Conservation (phyloP, 345 rosid genomes). For the Eucalyptus pauciflora region DNA sequence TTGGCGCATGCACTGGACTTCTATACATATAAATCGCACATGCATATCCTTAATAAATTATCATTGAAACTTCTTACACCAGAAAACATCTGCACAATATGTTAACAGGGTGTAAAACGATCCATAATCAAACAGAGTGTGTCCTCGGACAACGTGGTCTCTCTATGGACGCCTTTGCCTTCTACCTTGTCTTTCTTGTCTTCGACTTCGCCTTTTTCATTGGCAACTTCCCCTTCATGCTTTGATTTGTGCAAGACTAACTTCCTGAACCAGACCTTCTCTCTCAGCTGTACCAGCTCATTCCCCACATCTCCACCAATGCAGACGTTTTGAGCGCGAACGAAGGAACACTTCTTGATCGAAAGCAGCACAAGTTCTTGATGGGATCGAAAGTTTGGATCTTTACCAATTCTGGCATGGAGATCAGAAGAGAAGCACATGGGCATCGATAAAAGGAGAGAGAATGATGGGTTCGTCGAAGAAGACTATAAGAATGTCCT, state of each 20-base stretch:
- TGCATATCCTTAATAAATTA: background rate
- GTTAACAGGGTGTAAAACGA: background rate
- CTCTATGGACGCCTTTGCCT: background rate
- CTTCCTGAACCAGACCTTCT: background rate
- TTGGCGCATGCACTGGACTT: background rate
- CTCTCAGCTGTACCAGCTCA: background rate
- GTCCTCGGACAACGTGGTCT: background rate
- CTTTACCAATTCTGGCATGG: background rate
- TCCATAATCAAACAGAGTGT: background rate
- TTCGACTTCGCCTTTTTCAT: background rate
- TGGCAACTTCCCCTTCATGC: background rate
- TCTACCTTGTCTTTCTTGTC: background rate
- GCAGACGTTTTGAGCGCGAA: slow-evolving; percentile 9
- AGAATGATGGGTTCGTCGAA: background rate
- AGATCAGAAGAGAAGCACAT: background rate
- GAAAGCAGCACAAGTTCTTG: background rate
- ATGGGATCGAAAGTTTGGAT: background rate
- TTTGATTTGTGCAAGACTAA: background rate
- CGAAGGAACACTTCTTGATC: background rate
- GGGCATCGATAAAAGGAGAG: background rate
- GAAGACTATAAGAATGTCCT: background rate
- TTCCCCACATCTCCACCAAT: slow-evolving; percentile 22
- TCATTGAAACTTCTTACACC: background rate
- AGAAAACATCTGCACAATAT: background rate
- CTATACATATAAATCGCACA: fast-evolving